Evolutionary conservation across 768 basidiomycete species (phyloP).

Genomic region (Boletales sp.): DNA sequence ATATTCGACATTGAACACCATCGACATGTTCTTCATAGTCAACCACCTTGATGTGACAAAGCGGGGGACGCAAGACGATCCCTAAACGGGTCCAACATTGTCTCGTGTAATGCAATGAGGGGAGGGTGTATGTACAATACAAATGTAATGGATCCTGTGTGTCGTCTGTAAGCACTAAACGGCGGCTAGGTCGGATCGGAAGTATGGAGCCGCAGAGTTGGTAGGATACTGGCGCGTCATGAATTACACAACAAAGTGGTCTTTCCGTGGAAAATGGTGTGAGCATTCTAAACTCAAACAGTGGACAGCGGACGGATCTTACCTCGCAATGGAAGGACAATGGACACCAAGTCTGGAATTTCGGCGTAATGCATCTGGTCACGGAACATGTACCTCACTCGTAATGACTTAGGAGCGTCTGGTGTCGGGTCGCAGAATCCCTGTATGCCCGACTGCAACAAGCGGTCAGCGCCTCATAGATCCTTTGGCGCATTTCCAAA

Average conservation of each 20-base stretch:
- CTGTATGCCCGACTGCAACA: conserved; percentile 60
- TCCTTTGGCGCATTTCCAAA: background rate
- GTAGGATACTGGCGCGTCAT: background rate
- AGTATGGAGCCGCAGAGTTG: conserved; percentile 1
- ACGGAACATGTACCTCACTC: conserved; percentile 74
- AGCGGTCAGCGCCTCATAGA: conserved; percentile 3
- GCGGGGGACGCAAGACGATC: conserved; percentile 7
- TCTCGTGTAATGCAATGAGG: conserved; percentile 22
- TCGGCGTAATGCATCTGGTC: conserved; percentile 74
- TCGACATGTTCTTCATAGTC: conserved; percentile 24
- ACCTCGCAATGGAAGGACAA: conserved; percentile 77
- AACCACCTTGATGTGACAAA: conserved; percentile 12
- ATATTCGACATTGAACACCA: conserved; percentile 7
- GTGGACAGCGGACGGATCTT: conserved; percentile 27
- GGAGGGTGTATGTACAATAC: conserved; percentile 23
- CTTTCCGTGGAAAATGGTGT: conserved; percentile 15
- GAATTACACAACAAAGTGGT: conserved; percentile 27
- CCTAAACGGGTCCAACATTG: background rate
- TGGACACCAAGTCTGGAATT: conserved; percentile 63
- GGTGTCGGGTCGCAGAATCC: conserved; percentile 90
- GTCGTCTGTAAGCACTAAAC: background rate
- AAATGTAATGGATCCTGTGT: conserved; percentile 23
- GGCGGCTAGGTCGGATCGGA: conserved; percentile 8
- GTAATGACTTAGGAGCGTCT: conserved; percentile 63
- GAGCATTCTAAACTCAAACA: background rate